Percentiles rank a stretch among this genome's conserved stretches.
Evolutionary conservation across 495 filamentous ascomycete species (phyloP).

Genomic region (Acidomyces sp.): DNA sequence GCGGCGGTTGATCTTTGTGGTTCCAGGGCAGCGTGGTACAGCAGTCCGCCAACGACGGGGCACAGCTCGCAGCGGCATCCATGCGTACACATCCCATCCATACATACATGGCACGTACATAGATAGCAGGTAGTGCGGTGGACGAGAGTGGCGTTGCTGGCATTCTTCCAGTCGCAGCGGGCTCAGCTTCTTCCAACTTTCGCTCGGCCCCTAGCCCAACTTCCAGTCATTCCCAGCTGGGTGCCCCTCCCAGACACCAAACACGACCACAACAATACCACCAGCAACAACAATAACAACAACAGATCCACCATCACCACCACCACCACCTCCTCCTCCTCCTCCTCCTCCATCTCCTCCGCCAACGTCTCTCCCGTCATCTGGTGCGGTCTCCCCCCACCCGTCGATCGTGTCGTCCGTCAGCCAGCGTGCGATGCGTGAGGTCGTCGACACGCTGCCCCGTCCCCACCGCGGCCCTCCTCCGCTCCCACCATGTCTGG

Average conservation of each 20-base stretch:
- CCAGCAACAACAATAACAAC: too few relatives aligned
- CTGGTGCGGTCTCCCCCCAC: too few relatives aligned
- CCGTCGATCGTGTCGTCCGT: too few relatives aligned
- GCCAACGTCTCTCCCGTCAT: too few relatives aligned
- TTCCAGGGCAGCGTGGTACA: conserved; percentile 6
- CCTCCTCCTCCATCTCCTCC: too few relatives aligned
- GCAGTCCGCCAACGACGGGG: conserved; percentile 3
- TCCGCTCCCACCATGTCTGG: background rate
- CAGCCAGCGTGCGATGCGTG: conserved; percentile 8
- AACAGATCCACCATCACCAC: too few relatives aligned
- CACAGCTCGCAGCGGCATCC: conserved; percentile 10
- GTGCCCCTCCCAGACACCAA: conserved; percentile 2
- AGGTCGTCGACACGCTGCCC: background rate
- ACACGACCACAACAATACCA: too few relatives aligned
- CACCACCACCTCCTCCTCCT: conserved; percentile 1
- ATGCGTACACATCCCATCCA: conserved; percentile 1
- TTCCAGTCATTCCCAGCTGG: background rate
- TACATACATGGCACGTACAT: background rate
- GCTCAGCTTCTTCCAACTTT: background rate
- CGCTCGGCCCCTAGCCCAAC: conserved; percentile 3
- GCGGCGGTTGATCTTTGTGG: conserved; percentile 1
- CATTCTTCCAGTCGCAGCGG: too few relatives aligned
- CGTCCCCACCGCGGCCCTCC: background rate
- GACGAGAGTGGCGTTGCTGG: background rate
- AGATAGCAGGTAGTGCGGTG: background rate